Evolutionary conservation across 2,329 filamentous ascomycete species (phyloP).

Genomic region (Aureobasidium leucospermi): DNA sequence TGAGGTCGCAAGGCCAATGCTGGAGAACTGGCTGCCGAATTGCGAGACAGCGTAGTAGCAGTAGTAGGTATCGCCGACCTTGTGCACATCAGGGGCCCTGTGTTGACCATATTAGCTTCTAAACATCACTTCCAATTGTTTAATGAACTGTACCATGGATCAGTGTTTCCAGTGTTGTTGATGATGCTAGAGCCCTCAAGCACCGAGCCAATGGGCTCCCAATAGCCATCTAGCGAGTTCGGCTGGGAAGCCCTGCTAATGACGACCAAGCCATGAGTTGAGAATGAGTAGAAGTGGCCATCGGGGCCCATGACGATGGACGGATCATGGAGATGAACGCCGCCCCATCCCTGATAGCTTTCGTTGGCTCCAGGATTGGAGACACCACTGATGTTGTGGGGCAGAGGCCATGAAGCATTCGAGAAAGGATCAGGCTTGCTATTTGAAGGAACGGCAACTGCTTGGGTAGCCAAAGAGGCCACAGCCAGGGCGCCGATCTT

Average conservation of each 20-base stretch:
- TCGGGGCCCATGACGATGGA: slow-evolving; percentile 40
- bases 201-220: slow-evolving; percentile 41
- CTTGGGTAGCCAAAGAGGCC: not conserved
- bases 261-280: slow-evolving; percentile 43
- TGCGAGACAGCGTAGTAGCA: slow-evolving; percentile 57
- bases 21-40: slow-evolving; percentile 54
- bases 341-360: slow-evolving; percentile 12
- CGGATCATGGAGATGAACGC: slow-evolving; percentile 37
- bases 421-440: slow-evolving; percentile 6
- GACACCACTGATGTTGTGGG: slow-evolving; percentile 7
- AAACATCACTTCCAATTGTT: too few relatives aligned
- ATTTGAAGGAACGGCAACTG: not conserved
- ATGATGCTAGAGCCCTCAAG: slow-evolving; percentile 22
- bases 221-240: slow-evolving; percentile 35
- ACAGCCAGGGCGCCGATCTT: not conserved
- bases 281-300: slow-evolving; percentile 47
- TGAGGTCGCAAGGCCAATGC: slow-evolving; percentile 54
- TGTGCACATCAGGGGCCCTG: slow-evolving; percentile 56
- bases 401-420: slow-evolving; percentile 13
- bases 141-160: slow-evolving; percentile 28
- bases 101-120: slow-evolving; percentile 17
- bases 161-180: slow-evolving; percentile 13
- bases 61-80: slow-evolving; percentile 52
- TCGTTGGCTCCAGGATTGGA: slow-evolving; percentile 11
- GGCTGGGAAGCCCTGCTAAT: slow-evolving; percentile 42